Base-by-base conservation (phyloP, 2,329 filamentous ascomycete genomes). In the Talaromyces sp. region DNA sequence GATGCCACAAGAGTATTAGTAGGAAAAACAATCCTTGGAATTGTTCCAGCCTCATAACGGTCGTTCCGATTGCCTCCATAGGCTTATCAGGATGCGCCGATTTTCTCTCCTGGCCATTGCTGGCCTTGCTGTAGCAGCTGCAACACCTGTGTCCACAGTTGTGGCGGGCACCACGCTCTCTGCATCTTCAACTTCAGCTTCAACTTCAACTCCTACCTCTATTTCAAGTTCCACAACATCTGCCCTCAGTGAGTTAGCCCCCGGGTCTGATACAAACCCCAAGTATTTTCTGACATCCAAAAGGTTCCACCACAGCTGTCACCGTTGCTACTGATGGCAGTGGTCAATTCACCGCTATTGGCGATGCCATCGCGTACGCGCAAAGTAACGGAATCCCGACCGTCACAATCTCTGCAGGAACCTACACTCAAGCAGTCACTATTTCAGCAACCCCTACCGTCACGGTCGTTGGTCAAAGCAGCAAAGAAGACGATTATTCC, bases 321-420 rank as follows among this genome's bases (percentile, higher is more conserved):
- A 77, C 76, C 1, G 77, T 80, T 45, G 75, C 76, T 14, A 52
- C 69, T 1, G 76, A 78, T 56, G 74, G 75, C 27, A 73, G 68
- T 19, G 76, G 72, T 17, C 74, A 78, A 43, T 80, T 74, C 51
- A 77, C 75, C 14, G 75, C 70, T 10, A 78, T 80, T 58, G 71
- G 70, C 45, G 67, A 73, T 14, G 77, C 77, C 24, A 69, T 80
- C 16, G 64, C 70, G 3, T 76, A 74, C 27, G 78, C 78, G 1
- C 71, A 77, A 55, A 68, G 61, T 45, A 71, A 70, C 46, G 70
- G 64, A 1, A 66, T 75, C 19, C 69, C 77, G 1, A 78, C 77
- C 0, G 75, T 80, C 1, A 70, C 73, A 11, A 68, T 80, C 16
- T 68, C 73, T 4, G 69, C 75, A 1, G 78, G 77, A 13, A 78